Conservation (phyloP, 805 yeast species). For the fission yeast (Schizosaccharomyces pombe) region DNA sequence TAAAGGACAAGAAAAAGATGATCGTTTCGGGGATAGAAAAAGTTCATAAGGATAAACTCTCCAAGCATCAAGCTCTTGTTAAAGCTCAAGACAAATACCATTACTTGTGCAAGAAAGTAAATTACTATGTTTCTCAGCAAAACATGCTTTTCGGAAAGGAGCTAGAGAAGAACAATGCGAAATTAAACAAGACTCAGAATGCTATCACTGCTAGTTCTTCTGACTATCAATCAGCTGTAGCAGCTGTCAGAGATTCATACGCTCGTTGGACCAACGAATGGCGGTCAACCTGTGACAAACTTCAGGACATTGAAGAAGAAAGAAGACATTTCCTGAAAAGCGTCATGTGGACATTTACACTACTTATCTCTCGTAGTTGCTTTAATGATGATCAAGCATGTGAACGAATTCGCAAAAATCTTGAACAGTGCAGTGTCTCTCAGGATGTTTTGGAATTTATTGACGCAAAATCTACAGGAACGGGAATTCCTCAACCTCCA, state of each 20-base stretch:
- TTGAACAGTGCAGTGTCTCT: constrained; percentile 44
- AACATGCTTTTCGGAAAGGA: constrained; percentile 55
- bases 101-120: constrained; percentile 33
- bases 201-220: constrained; percentile 17
- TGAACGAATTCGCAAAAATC: constrained; percentile 39
- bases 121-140: constrained; percentile 36
- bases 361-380: constrained; percentile 49
- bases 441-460: constrained; percentile 36
- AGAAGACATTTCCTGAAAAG: constrained; percentile 44
- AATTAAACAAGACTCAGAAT: constrained; percentile 27
- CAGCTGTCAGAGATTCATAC: constrained; percentile 30
- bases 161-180: constrained; percentile 33
- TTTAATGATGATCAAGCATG: constrained; percentile 58
- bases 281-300: constrained; percentile 33
- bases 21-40: constrained; percentile 25
- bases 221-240: constrained; percentile 34
- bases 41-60: constrained; percentile 23
- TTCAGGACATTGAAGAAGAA: constrained; percentile 49
- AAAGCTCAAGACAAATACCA: constrained; percentile 27
- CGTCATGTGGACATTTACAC: constrained; percentile 57
- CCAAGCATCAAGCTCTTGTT: constrained; percentile 13
- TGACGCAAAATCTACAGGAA: constrained; percentile 37
- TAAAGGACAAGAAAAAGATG: constrained; percentile 1
- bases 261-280: constrained; percentile 53
- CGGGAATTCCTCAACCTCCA: constrained; percentile 23